Evolutionary conservation across 225 moss, liverwort and hornwort species (phyloP).

Genomic region (Thuidium tamariscinum): DNA sequence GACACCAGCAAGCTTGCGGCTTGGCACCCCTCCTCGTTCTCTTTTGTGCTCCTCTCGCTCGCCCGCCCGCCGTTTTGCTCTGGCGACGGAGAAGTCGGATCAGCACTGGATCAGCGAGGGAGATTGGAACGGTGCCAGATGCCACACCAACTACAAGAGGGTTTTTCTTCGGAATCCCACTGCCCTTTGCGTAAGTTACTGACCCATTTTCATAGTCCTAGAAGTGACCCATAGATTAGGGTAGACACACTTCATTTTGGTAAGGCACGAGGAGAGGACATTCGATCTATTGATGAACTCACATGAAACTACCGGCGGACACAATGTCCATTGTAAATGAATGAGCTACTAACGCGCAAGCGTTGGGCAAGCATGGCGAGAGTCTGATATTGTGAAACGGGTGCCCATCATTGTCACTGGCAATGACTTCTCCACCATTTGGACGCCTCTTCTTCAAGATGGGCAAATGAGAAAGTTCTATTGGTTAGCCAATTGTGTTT

Average conservation of each 20-base stretch:
- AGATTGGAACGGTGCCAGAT: too few species aligned
- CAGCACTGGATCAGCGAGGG: too few species aligned
- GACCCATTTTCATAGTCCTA: background rate
- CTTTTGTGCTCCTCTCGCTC: too few species aligned
- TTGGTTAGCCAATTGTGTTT: constrained; percentile 29
- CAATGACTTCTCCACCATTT: constrained; percentile 86
- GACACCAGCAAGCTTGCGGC: too few species aligned
- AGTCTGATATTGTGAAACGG: constrained; percentile 64
- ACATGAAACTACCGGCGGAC: background rate
- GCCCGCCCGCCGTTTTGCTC: too few species aligned
- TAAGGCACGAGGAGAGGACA: background rate
- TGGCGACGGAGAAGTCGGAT: too few species aligned
- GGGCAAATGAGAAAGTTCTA: constrained; percentile 98
- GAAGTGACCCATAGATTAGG: background rate
- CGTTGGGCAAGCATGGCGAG: constrained; percentile 83
- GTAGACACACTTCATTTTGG: too few species aligned
- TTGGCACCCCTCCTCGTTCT: too few species aligned
- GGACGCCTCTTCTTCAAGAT: constrained; percentile 92
- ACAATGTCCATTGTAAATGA: background rate
- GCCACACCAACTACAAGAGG: too few species aligned
- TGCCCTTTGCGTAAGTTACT: background rate
- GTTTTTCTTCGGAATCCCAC: too few species aligned
- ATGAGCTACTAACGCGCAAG: constrained; percentile 59
- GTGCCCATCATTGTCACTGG: constrained; percentile 99
- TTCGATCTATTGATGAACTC: background rate